Evolutionary conservation across 2,329 filamentous ascomycete species (phyloP), one percentile per base, ranked within the genome.

Genomic region (Cadophora sp.): DNA sequence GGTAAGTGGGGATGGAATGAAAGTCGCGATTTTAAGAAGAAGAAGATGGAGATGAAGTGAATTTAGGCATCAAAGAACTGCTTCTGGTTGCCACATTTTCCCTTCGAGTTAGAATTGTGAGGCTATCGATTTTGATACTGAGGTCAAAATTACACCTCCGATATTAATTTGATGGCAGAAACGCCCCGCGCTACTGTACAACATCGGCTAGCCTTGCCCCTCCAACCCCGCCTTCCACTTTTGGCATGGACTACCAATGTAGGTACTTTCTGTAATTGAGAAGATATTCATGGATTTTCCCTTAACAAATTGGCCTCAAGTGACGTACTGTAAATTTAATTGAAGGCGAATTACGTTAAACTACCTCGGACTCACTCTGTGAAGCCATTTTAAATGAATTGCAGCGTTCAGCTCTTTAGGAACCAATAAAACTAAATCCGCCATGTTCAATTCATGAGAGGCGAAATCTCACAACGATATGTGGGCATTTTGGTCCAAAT

Each of bases 151-250:
- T n/a, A 8, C 5, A 58, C n/a, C 55, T 58, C 55, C 55, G 55
- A 47, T 20, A 60, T 48, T 48, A 60, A n/a, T 48, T 60, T 60
- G 45, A 48, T 6, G 27, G 43, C 41, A 13, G 2, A 39, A 39
- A 39, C 7, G 36, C 36, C 58, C 41, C 36, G 55, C 55, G 58
- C 24, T 22, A n/a, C 43, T 47, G 41, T 13, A 43, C 41, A 11
- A 6, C 6, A 58, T 59, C 56, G 56, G 56, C 18, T 22, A 60
- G 27, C 18, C 58, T 60, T 60, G 58, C 58, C 58, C 58, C 58
- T 60, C 58, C 58, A 60, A 48, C 39, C 58, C 58, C 58, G 39
- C 58, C 58, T 33, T 60, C 24, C 56, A 16, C 4, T 47, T 48
- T 22, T 22, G 41, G 27, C 6, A 6, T 45, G 14, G n/a, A 55